Percentiles rank a stretch among this genome's conserved stretches.
These are phyloP conservation scores for Candolleomyces eurysporus DNA, from an alignment of 768 basidiomycete species.

Conservation along the genomic window DNA sequence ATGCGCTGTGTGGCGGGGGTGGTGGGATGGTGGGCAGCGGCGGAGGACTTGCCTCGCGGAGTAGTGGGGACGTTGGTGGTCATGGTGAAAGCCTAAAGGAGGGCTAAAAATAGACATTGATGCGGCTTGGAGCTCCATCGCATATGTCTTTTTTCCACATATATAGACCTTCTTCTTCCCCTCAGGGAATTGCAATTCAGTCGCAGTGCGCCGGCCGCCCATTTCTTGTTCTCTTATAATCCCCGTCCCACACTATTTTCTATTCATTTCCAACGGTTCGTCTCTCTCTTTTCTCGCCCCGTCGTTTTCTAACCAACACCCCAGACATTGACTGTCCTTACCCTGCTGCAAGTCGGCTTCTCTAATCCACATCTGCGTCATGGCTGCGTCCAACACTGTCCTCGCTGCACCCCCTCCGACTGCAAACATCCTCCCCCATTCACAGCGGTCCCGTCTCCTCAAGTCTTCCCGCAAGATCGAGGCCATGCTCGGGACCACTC, in stretches of 20 bases:
- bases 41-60: slow-evolving; percentile 35
- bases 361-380: no score
- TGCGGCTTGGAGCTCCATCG: no score
- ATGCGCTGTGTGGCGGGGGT: slow-evolving; percentile 61
- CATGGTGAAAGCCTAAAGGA: neutral
- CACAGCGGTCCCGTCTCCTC: slow-evolving; percentile 52
- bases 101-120: neutral
- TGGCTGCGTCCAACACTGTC: neutral
- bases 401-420: slow-evolving; percentile 40
- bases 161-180: neutral
- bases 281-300: no score
- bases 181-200: no score
- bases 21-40: slow-evolving; percentile 28
- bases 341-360: no score
- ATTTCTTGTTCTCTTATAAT: no score
- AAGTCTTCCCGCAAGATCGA: slow-evolving; percentile 58
- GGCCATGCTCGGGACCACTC: slow-evolving; percentile 48
- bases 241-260: no score
- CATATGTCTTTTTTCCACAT: neutral
- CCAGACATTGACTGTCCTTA: no score
- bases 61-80: slow-evolving; percentile 32
- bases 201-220: no score
- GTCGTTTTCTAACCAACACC: no score
- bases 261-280: no score
- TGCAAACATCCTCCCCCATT: slow-evolving; percentile 43